These are phyloP conservation scores for Penicillium goetzii DNA, from an alignment of 495 filamentous ascomycete species.

Conservation along the genomic window DNA sequence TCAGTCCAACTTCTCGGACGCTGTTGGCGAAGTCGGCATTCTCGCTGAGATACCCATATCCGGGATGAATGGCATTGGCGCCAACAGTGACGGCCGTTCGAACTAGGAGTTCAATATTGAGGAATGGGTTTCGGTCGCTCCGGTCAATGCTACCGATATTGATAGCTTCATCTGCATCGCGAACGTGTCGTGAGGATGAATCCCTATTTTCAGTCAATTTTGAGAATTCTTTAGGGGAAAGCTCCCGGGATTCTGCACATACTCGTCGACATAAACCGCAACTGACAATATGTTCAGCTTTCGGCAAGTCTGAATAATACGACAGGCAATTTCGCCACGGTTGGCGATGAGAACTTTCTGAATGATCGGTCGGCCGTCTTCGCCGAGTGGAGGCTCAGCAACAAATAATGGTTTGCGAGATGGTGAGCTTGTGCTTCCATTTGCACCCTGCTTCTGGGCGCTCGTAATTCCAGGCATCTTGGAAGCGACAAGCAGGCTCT, in stretches of 20 bases:
- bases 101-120: conserved; percentile 82
- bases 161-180: conserved; percentile 30
- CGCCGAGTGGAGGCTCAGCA: conserved; percentile 17
- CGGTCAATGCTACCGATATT: conserved; percentile 28
- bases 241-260: conserved; percentile 18
- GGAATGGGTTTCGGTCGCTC: conserved; percentile 56
- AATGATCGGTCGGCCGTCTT: conserved; percentile 23
- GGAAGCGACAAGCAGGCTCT: background rate
- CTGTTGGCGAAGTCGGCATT: conserved; percentile 50
- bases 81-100: conserved; percentile 69
- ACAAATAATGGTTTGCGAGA: conserved; percentile 24
- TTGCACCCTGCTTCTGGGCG: background rate
- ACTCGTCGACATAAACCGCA: conserved; percentile 50
- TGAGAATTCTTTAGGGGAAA: background rate
- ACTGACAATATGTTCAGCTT: conserved; percentile 48
- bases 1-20: conserved; percentile 47
- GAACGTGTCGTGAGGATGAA: conserved; percentile 25
- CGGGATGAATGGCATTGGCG: conserved; percentile 64
- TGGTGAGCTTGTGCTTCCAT: conserved; percentile 9
- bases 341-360: conserved; percentile 42
- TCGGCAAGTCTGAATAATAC: conserved; percentile 42
- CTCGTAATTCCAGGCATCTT: conserved; percentile 12
- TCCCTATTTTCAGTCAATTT: conserved; percentile 18
- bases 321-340: conserved; percentile 57
- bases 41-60: conserved; percentile 63